phyloP scores from a whole-genome alignment of 176 grass and related monocot genomes.

The Oryza longistaminata region DNA sequence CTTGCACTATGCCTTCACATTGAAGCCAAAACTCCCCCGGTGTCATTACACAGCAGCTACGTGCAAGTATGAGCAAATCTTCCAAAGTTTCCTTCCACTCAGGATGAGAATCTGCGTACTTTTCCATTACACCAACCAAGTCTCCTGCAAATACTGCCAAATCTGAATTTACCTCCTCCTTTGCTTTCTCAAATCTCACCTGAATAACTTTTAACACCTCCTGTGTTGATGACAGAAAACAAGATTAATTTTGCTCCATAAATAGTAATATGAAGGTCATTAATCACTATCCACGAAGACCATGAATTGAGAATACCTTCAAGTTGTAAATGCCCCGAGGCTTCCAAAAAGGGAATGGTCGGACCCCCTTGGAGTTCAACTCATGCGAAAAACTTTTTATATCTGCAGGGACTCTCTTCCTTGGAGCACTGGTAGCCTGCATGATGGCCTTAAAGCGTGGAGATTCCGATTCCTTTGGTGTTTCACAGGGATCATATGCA shows the following conservation, averaged over 20 bases:
- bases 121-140: constrained; percentile 94
- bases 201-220: constrained; percentile 97
- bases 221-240: constrained; percentile 49
- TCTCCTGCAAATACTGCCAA: constrained; percentile 95
- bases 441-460: constrained; percentile 99
- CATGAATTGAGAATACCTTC: constrained; percentile 62
- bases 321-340: constrained; percentile 87
- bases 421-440: constrained; percentile 97
- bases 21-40: constrained; percentile 94
- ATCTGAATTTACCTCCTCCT: constrained; percentile 96
- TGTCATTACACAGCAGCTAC: constrained; percentile 95
- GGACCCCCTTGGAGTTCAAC: constrained; percentile 97
- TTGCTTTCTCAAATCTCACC: constrained; percentile 96
- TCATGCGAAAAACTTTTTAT: constrained; percentile 99
- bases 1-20: constrained; percentile 99
- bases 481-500: constrained; percentile 92
- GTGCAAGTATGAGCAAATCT: constrained; percentile 95
- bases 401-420: constrained; percentile 87
- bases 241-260: constrained; percentile 9
- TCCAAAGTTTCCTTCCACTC: constrained; percentile 99
- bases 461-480: constrained; percentile 98
- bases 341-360: constrained; percentile 96
- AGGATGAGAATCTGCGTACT: constrained; percentile 84
- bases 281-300: constrained; percentile 11
- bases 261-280: constrained; percentile 12